Evolutionary conservation across 495 filamentous ascomycete genomes (phyloP).

Genomic region (Amniculicola lignicola): DNA sequence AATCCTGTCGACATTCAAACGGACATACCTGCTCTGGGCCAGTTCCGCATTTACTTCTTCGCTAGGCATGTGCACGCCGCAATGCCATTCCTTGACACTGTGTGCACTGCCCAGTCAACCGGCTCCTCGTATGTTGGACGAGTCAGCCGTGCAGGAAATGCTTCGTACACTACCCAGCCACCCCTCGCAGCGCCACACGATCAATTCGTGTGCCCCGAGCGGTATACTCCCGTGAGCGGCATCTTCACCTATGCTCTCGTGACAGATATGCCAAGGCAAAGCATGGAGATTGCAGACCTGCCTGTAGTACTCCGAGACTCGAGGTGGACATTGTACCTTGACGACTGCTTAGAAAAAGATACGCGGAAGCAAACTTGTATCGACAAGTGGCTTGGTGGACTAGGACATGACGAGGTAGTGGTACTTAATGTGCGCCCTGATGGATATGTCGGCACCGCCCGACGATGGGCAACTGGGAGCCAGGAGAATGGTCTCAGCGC

Average conservation of each 20-base stretch:
- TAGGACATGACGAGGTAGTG: conserved; percentile 51
- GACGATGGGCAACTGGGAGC: conserved; percentile 50
- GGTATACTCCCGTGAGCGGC: conserved; percentile 59
- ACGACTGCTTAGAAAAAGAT: conserved; percentile 49
- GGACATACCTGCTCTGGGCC: conserved; percentile 66
- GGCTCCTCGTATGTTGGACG: conserved; percentile 49
- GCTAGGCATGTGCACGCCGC: conserved; percentile 54
- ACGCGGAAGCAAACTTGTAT: conserved; percentile 51
- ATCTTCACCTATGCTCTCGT: conserved; percentile 55
- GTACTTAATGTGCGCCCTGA: conserved; percentile 64
- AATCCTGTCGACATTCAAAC: conserved; percentile 70
- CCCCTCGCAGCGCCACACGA: conserved; percentile 51
- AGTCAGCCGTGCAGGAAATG: conserved; percentile 47
- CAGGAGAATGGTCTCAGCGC: conserved; percentile 47
- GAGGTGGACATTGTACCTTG: conserved; percentile 68
- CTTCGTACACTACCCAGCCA: conserved; percentile 54
- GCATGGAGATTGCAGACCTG: conserved; percentile 61
- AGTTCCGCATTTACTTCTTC: conserved; percentile 67
- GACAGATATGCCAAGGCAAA: conserved; percentile 53
- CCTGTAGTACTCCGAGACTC: conserved; percentile 55
- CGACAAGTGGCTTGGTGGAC: conserved; percentile 60
- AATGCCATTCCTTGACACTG: conserved; percentile 50
- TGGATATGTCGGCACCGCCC: conserved; percentile 62
- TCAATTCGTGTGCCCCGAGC: conserved; percentile 56
- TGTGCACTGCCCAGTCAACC: conserved; percentile 49